phyloP scores from a whole-genome alignment of 2,329 filamentous ascomycete species.

The Sporothrix dimorphospora region DNA sequence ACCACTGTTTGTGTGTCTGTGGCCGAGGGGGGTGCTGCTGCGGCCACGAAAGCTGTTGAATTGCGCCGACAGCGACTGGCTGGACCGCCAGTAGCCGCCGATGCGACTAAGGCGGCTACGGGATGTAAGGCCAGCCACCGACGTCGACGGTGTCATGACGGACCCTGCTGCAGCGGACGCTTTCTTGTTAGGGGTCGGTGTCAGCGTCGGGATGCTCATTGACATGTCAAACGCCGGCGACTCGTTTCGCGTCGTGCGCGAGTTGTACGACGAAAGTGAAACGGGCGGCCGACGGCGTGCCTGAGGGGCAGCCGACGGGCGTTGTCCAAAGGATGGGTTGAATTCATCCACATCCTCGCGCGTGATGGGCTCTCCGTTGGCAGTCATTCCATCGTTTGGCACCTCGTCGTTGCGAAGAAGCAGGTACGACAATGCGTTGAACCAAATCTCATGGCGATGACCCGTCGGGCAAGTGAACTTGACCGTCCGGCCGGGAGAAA shows the following conservation, averaged over 20 bases:
- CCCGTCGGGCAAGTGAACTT: conserved; percentile 95
- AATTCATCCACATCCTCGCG: conserved; percentile 75
- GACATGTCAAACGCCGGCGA: conserved; percentile 58
- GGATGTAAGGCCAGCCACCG: conserved; percentile 38
- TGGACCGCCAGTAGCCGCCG: conserved; percentile 62
- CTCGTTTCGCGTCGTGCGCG: conserved; percentile 68
- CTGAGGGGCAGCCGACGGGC: conserved; percentile 43
- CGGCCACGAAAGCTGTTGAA: conserved; percentile 60
- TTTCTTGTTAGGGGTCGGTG: conserved; percentile 51
- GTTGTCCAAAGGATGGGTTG: conserved; percentile 64
- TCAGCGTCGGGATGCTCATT: conserved; percentile 60
- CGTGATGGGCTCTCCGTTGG: conserved; percentile 54
- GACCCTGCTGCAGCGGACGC: conserved; percentile 39
- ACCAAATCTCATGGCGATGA: conserved; percentile 97
- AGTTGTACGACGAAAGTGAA: conserved; percentile 81
- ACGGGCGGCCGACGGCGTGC: conserved; percentile 53
- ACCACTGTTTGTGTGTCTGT: conserved; percentile 36
- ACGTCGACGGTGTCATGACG: conserved; percentile 25
- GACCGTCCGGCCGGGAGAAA: conserved; percentile 84
- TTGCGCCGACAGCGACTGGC: conserved; percentile 46
- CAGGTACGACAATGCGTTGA: conserved; percentile 93
- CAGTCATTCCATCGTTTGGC: conserved; percentile 58
- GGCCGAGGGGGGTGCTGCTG: conserved; percentile 43
- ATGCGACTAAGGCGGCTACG: conserved; percentile 59
- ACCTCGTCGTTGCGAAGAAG: conserved; percentile 70